Conservation (phyloP, 495 filamentous ascomycete species). For the Trichocladium uniseriatum region DNA sequence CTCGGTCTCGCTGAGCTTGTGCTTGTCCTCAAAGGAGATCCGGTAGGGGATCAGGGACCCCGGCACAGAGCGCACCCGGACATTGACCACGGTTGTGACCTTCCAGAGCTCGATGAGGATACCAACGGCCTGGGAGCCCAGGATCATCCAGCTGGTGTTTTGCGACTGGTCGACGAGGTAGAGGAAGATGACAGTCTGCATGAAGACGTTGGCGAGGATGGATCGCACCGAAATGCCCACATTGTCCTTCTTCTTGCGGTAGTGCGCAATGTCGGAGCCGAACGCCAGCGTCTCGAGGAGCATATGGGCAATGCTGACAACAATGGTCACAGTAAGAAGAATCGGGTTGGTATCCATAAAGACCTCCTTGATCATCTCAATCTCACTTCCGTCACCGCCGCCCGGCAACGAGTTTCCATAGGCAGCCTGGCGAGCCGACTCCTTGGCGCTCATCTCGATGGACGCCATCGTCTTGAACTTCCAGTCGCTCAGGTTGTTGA, state of each 20-base stretch:
- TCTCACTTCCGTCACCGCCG: conserved; percentile 52
- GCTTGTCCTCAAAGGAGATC: conserved; percentile 90
- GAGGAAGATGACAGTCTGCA: conserved; percentile 93
- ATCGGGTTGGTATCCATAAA: conserved; percentile 90
- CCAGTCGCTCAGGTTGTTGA: conserved; percentile 79
- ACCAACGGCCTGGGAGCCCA: conserved; percentile 84
- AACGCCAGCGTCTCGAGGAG: conserved; percentile 94
- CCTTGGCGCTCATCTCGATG: conserved; percentile 79
- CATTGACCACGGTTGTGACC: conserved; percentile 92
- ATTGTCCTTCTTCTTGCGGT: conserved; percentile 98
- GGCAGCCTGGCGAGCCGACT: conserved; percentile 60
- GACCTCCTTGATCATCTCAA: conserved; percentile 93
- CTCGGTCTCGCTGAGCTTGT: conserved; percentile 88
- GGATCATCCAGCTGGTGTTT: conserved; percentile 97
- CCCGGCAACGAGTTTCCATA: conserved; percentile 54
- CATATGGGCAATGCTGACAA: conserved; percentile 86
- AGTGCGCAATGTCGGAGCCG: conserved; percentile 95
- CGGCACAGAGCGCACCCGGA: conserved; percentile 64
- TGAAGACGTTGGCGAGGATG: conserved; percentile 94
- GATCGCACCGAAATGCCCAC: conserved; percentile 92
- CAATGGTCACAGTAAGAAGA: conserved; percentile 70
- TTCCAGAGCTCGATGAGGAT: conserved; percentile 97
- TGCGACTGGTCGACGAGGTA: conserved; percentile 98
- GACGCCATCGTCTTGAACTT: conserved; percentile 79
- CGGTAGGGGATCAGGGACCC: conserved; percentile 71